Base-by-base conservation (phyloP, 345 rosid genomes). In the Carallia pectinifolia region DNA sequence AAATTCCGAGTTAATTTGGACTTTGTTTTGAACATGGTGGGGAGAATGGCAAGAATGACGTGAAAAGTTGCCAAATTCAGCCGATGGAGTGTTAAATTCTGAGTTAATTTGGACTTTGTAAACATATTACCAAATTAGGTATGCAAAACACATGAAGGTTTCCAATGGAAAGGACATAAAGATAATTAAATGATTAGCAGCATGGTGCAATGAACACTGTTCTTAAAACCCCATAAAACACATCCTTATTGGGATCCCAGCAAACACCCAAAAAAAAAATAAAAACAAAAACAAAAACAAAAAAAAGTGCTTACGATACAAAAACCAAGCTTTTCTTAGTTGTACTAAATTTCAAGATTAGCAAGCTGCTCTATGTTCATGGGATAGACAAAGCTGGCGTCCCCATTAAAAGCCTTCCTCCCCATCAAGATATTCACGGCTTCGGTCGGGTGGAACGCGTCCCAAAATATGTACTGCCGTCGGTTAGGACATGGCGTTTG, bases 401-500 rank as follows among this genome's bases (percentile, higher is more conserved):
- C 92, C 6, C 97, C 98, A 15, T 81, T 83, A 80, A 90, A 88
- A 3, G 96, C 94, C 58, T 82, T 86, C 66, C 82, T 86, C 1
- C 85, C 96, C 91, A 90, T 84, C 6, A 90, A 58, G 33, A 92
- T 77, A 71, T 95, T 95, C 48, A 95, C 98, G n/a, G 87, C 82
- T 82, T 90, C 83, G n/a, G 97, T 95, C 17, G 97, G 99, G 77
- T 95, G 97, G 63, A 92, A 95, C 8, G 99, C 99, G 58, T 95
- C 99, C 99, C 99, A 95, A 67, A 95, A 95, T 1, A 95, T 69
- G 56, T 89, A 95, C 30, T 84, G 81, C 9, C 88, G 85, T 65
- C 99, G 71, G 47, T 95, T 74, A 0, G 77, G 58, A 70, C 99
- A 92, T 3, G 99, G 99, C 4, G 96, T 90, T 71, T 92, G 92